Conservation (phyloP, 2,329 filamentous ascomycete species). For the Aspergillus unguis region DNA sequence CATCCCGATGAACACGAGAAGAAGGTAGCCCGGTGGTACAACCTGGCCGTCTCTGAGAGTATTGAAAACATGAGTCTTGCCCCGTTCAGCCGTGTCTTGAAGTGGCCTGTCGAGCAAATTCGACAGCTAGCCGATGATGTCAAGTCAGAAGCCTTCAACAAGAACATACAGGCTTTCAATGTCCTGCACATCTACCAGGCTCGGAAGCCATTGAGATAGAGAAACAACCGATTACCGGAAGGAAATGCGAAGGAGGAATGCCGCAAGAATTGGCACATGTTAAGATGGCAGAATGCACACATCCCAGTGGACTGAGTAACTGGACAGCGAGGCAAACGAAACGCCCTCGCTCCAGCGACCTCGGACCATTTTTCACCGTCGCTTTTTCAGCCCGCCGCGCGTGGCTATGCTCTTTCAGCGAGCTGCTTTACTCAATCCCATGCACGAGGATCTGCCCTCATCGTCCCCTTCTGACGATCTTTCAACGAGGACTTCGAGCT, state of each 20-base stretch:
- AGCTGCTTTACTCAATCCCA: too few relatives aligned
- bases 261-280: neutral
- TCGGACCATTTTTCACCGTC: too few relatives aligned
- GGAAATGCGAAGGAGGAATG: neutral
- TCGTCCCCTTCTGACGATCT: too few relatives aligned
- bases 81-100: conserved; percentile 65
- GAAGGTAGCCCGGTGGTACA: conserved; percentile 77
- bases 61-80: conserved; percentile 70
- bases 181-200: conserved; percentile 45
- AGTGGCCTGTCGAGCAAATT: conserved; percentile 62
- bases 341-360: neutral
- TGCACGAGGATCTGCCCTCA: too few relatives aligned
- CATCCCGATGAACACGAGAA: conserved; percentile 61
- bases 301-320: neutral
- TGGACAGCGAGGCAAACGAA: neutral
- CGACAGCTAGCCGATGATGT: conserved; percentile 60
- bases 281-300: neutral
- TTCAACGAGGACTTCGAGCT: too few relatives aligned
- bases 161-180: conserved; percentile 68
- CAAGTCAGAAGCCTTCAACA: conserved; percentile 65
- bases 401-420: too few relatives aligned
- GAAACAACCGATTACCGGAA: neutral
- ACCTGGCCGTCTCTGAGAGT: conserved; percentile 69
- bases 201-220: conserved; percentile 30
- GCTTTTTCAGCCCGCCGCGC: too few relatives aligned